Evolutionary conservation across 768 basidiomycete species (phyloP), one percentile per base, ranked within the genome.

Genomic region (Rhodosporidiobolus sp.): DNA sequence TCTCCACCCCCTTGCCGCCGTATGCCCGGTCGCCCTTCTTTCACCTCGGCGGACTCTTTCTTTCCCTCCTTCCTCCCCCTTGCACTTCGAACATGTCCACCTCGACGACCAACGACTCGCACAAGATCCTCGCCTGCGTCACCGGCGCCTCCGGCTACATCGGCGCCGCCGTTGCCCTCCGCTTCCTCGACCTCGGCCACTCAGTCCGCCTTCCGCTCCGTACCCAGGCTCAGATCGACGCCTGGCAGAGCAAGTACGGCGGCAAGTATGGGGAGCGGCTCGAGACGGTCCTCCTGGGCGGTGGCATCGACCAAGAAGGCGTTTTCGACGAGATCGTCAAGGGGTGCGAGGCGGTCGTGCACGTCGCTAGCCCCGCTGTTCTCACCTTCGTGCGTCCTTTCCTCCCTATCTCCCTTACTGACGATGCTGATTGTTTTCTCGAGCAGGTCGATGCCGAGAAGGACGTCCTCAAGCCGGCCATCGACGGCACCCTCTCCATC

Each of bases 11-110:
- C n/a, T n/a, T n/a, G n/a, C n/a, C n/a, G n/a, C n/a, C n/a, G n/a
- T n/a, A n/a, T n/a, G n/a, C n/a, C n/a, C n/a, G n/a, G n/a, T n/a
- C n/a, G n/a, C n/a, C n/a, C n/a, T n/a, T n/a, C n/a, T n/a, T n/a
- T n/a, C n/a, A n/a, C n/a, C 46, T 48, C 28, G 6, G 28, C 53
- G 10, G 2, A 5, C 11, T 32, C 7, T 3, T 19, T 10, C 53
- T 5, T 11, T 32, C 19, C 30, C 30, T 32, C 7, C 28, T 32
- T 24, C 50, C 22, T 5, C 24, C 24, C 12, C 5, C 50, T 12
- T 43, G 8, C 5, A n/a, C 24, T n/a, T 26, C 34, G 30, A 34
- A 30, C 59, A 62, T 69, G 32, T 38, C 60, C 50, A 69, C 70
- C 49, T 52, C 62, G 67, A 49, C 38, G 8, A 43, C 38, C 38